phyloP scores from a whole-genome alignment of 305 asterid species.

The Ajuga reptans region DNA sequence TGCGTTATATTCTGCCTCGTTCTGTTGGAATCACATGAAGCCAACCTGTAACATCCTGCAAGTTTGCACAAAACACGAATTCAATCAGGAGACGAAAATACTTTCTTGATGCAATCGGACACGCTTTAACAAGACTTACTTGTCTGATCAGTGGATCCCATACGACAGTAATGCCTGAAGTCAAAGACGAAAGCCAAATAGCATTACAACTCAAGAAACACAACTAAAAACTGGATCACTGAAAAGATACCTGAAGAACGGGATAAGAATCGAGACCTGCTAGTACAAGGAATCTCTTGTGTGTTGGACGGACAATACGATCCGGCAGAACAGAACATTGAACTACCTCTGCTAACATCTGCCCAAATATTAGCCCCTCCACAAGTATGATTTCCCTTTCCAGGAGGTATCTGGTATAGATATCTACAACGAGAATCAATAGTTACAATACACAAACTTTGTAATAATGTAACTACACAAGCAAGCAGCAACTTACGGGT shows the following conservation, averaged over 20 bases:
- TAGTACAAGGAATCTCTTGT: constrained; percentile 48
- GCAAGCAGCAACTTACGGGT: constrained; percentile 54
- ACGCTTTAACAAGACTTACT: constrained; percentile 34
- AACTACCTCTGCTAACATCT: constrained; percentile 54
- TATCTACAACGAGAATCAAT: constrained; percentile 39
- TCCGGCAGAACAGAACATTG: constrained; percentile 82
- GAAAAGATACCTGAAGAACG: constrained; percentile 4
- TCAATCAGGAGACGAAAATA: neutral
- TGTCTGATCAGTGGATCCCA: constrained; percentile 58
- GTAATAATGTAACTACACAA: neutral
- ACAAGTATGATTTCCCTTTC: constrained; percentile 53
- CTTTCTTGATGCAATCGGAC: neutral
- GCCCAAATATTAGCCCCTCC: constrained; percentile 97
- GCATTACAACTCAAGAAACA: constrained; percentile 6
- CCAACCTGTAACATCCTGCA: constrained; percentile 61
- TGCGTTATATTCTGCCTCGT: constrained; percentile 59
- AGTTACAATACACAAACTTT: constrained; percentile 1
- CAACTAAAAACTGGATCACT: neutral
- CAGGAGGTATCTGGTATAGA: constrained; percentile 67
- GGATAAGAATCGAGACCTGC: constrained; percentile 50
- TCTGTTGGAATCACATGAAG: constrained; percentile 50
- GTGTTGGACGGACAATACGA: constrained; percentile 68
- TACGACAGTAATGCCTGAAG: constrained; percentile 71
- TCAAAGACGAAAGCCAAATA: neutral
- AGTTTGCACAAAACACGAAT: neutral